phyloP scores from a whole-genome alignment of 257 asterid genomes.

The Solanum medicagineum region DNA sequence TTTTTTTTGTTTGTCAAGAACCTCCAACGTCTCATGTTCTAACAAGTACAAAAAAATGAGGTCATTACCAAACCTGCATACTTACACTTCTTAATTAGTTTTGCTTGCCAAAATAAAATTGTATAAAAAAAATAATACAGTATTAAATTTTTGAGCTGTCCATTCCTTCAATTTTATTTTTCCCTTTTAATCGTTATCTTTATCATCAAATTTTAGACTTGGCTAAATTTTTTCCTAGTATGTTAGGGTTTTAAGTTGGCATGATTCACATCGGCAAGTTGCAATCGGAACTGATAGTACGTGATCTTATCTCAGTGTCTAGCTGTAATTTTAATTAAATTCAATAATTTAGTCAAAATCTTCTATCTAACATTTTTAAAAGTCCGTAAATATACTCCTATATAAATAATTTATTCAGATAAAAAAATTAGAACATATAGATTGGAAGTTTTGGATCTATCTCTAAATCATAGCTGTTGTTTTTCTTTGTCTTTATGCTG shows the following conservation, averaged over 20 bases:
- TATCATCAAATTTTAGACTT: background rate
- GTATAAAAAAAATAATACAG: background rate
- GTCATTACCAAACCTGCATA: background rate
- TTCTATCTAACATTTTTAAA: background rate
- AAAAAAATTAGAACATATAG: background rate
- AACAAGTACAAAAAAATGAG: background rate
- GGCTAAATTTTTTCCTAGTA: background rate
- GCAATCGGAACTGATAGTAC: background rate
- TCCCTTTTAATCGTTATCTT: background rate
- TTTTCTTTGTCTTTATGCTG: background rate
- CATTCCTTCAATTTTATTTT: background rate
- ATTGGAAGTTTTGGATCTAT: background rate
- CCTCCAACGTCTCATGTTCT: background rate
- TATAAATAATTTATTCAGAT: background rate
- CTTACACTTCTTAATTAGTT: background rate
- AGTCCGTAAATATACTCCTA: background rate
- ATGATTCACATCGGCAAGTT: background rate
- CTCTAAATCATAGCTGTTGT: background rate
- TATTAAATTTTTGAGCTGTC: no score
- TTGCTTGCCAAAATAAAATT: background rate
- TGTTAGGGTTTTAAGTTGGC: background rate
- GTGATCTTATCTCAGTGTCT: background rate
- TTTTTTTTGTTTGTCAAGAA: background rate
- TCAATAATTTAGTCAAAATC: background rate
- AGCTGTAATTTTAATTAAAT: rapidly evolving